Conservation (phyloP, 768 basidiomycete genomes). For the Calocybe cyanea region DNA sequence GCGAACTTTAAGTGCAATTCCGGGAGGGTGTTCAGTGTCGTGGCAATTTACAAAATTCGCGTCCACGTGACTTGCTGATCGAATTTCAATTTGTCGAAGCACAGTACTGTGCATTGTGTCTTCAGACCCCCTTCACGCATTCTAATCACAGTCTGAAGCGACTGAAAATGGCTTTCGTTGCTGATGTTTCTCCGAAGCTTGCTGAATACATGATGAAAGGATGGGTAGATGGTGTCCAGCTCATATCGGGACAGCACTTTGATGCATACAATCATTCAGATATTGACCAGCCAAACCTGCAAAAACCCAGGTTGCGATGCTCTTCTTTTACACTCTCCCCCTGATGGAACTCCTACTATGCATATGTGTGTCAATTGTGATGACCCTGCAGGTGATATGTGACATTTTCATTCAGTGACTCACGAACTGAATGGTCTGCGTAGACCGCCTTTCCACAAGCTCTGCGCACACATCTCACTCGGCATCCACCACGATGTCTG, state of each 20-base stretch:
- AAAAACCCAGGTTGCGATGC: slow-evolving; percentile 49
- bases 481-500: slow-evolving; percentile 41
- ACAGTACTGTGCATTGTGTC: neutral
- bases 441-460: slow-evolving; percentile 11
- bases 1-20: neutral
- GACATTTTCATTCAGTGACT: slow-evolving; percentile 2
- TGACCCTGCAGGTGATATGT: slow-evolving; percentile 20
- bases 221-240: slow-evolving; percentile 50
- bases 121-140: neutral
- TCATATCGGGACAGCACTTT: neutral
- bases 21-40: slow-evolving; percentile 19
- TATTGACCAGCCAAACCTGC: slow-evolving; percentile 66
- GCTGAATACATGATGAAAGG: slow-evolving; percentile 75
- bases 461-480: slow-evolving; percentile 19
- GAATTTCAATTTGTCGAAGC: neutral
- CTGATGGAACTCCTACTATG: slow-evolving; percentile 35
- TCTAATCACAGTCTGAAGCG: neutral
- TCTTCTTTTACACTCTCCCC: slow-evolving; percentile 75
- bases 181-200: slow-evolving; percentile 57
- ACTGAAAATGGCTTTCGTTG: slow-evolving; percentile 43
- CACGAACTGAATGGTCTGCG: slow-evolving; percentile 5
- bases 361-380: slow-evolving; percentile 68
- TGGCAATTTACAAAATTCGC: slow-evolving; percentile 21
- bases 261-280: slow-evolving; percentile 27
- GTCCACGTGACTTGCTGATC: slow-evolving; percentile 1